Percentiles rank a stretch among this genome's conserved stretches.
These are phyloP conservation scores for Petrea volubilis DNA, from an alignment of 257 asterid genomes.

Conservation along the genomic window DNA sequence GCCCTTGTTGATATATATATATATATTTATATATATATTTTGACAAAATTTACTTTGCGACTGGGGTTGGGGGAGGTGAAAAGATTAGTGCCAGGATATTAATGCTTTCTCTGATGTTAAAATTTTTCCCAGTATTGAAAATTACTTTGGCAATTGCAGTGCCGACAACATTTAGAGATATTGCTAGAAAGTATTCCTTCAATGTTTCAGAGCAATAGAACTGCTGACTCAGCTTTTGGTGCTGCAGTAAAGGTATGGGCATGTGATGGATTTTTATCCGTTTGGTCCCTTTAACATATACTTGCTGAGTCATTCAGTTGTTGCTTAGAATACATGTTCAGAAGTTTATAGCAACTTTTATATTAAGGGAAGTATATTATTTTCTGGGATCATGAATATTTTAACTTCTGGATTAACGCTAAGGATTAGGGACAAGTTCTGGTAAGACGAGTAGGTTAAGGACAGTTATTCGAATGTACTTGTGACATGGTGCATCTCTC, in stretches of 20 bases:
- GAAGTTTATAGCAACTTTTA: not conserved
- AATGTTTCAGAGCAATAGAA: conserved; percentile 80
- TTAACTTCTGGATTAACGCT: not conserved
- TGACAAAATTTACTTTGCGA: not conserved
- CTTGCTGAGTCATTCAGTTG: conserved; percentile 2
- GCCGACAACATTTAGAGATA: conserved; percentile 84
- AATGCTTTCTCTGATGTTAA: conserved; percentile 7
- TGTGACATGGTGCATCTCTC: conserved; percentile 3
- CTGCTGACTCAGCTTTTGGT: conserved; percentile 89
- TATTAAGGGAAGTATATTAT: not conserved
- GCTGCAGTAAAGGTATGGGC: conserved; percentile 84
- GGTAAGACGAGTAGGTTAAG: conserved; percentile 11
- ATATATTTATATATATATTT: not conserved
- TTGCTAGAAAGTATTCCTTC: conserved; percentile 86
- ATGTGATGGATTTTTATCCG: not conserved
- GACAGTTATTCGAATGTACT: not conserved
- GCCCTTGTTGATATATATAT: conserved; percentile 12
- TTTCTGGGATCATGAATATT: not conserved
- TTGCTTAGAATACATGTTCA: conserved; percentile 13
- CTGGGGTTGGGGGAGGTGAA: not conserved
- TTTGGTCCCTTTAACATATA: conserved; percentile 3
- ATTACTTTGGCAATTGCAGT: conserved; percentile 48
- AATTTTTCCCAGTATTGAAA: not conserved
- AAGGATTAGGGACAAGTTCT: not conserved
- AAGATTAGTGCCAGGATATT: conserved; percentile 11